phyloP scores from a whole-genome alignment of 2,329 filamentous ascomycete genomes.

The Epichloe scottii region DNA sequence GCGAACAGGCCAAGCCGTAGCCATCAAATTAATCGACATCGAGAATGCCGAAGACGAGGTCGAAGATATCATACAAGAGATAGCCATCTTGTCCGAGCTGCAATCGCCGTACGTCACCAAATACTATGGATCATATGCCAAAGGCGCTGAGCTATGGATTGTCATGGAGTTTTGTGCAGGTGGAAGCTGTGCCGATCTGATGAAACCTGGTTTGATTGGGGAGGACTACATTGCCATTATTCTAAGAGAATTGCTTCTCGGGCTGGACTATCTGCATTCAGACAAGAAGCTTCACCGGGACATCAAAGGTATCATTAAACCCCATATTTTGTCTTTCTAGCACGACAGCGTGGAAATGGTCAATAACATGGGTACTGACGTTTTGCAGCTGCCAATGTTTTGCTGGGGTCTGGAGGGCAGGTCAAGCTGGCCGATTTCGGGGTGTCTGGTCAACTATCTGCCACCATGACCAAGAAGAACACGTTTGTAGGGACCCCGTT shows the following conservation, averaged over 20 bases:
- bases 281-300: conserved; percentile 96
- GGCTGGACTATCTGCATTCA: conserved; percentile 82
- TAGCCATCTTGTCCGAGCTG: conserved; percentile 90
- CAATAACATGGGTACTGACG: conserved; percentile 1
- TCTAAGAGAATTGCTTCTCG: conserved; percentile 74
- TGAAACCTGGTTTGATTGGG: conserved; percentile 83
- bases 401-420: conserved; percentile 81
- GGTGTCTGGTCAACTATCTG: conserved; percentile 88
- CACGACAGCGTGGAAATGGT: background rate
- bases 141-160: conserved; percentile 95
- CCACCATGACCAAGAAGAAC: conserved; percentile 99
- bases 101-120: conserved; percentile 95
- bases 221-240: conserved; percentile 98
- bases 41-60: conserved; percentile 99
- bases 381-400: conserved; percentile 69
- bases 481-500: conserved; percentile 97
- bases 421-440: conserved; percentile 97
- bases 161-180: conserved; percentile 99
- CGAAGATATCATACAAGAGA: conserved; percentile 98
- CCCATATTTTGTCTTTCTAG: background rate
- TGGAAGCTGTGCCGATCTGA: conserved; percentile 86
- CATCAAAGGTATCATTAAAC: conserved; percentile 60
- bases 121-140: conserved; percentile 94
- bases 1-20: conserved; percentile 81
- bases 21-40: conserved; percentile 97